Percentiles rank a stretch among this genome's conserved stretches.
Evolutionary conservation across 1,284 basidiomycete species (phyloP).

Genomic region (Phaffia rhodozyma): DNA sequence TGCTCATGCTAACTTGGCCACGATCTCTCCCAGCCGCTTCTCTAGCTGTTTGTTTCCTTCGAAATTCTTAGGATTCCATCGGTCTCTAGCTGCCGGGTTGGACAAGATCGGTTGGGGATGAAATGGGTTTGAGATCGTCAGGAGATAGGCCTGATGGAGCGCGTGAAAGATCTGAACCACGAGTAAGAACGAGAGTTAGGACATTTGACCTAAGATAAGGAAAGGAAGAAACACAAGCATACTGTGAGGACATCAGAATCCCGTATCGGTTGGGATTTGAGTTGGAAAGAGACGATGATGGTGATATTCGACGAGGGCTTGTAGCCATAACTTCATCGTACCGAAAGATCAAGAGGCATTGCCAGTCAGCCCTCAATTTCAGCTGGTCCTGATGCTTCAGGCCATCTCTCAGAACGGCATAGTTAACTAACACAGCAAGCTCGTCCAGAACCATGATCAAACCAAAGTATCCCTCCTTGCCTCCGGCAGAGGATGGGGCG

Average conservation of each 20-base stretch:
- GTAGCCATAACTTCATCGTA: conserved; percentile 13
- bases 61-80: conserved; percentile 12
- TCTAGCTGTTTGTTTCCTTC: conserved; percentile 6
- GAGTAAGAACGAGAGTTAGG: neutral
- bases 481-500: conserved; percentile 2
- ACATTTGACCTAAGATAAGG: neutral
- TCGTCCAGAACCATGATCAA: conserved; percentile 15
- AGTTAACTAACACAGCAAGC: conserved; percentile 10
- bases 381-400: neutral
- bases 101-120: conserved; percentile 6
- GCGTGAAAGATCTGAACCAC: conserved; percentile 17
- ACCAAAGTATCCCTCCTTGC: conserved; percentile 12
- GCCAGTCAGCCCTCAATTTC: neutral
- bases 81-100: neutral
- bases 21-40: conserved; percentile 6
- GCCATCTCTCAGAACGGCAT: neutral
- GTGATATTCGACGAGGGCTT: conserved; percentile 18
- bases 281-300: conserved; percentile 11
- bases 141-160: conserved; percentile 16
- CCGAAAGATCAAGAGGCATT: neutral
- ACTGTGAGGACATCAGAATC: conserved; percentile 15
- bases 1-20: neutral
- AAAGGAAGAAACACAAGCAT: neutral
- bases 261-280: neutral
- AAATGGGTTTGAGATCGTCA: conserved; percentile 18